Evolutionary conservation across 345 rosid genomes (phyloP), one percentile per base, ranked within the genome.

Genomic region (Arabis hirsuta): DNA sequence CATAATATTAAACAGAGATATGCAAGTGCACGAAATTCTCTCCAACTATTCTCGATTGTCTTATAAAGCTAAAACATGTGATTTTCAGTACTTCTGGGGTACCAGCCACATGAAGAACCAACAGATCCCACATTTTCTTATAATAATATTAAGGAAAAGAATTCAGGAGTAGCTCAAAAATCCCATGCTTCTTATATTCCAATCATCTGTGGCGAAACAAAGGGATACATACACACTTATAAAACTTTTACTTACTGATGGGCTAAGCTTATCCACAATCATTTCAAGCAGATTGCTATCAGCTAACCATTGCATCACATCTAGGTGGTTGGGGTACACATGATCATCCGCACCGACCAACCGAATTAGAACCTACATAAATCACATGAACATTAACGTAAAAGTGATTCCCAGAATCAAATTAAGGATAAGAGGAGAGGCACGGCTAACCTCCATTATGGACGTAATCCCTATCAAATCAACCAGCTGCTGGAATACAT

Each of bases 221-320:
- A 14, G 67, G 16, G 57, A 55, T 14, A 22, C 19, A 65, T 55
- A 51, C 32, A 31, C 39, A 22, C 13, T 24, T 38, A 29, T 1
- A 34, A 16, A 57, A 20, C 19, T 51, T 13, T 13, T 65, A 82
- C 97, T 82, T 81, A 95, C 99, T 46, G 84, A 81, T 74, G 97
- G 93, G 82, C 77, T 86, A 82, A 95, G 81, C 82, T 95, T 91
- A 80, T 95, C 96, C 55, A 90, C 96, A 53, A 95, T 88, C 97
- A 95, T 90, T 83, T 91, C 97, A 44, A 95, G 83, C 82, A 90
- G 84, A 84, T 88, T 84, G 86, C 96, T 87, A 56, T 87, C 96
- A 77, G 96, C 96, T 79, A 95, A 72, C 97, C 99, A 95, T 72
- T 95, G 97, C 96, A 95, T 95, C 80, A 95, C 96, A 78, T 91